Evolutionary conservation across 2,329 filamentous ascomycete species (phyloP), one percentile per base, ranked within the genome.

Genomic region (Teratosphaeria epicoccoides): DNA sequence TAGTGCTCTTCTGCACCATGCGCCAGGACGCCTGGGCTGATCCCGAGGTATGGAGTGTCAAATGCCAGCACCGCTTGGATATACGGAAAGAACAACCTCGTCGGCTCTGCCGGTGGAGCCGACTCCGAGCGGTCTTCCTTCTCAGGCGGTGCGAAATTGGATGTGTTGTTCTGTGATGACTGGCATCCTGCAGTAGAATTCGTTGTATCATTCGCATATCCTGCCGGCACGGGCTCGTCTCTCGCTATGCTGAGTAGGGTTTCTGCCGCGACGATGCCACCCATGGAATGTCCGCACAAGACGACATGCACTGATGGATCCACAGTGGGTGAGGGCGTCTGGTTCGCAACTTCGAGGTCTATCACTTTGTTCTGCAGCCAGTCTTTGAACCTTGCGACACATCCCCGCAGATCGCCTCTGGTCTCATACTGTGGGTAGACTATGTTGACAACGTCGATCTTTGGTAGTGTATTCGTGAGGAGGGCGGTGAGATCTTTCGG

Each of bases 251-350:
- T 78, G 60, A 96, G 80, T 56, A 91, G 76, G 12, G 88, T 85
- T 66, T 97, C 93, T 28, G 89, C 91, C 10, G 88, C 91, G 46
- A 97, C 89, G 62, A 97, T 96, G 61, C 93, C 93, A 86, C 82
- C 66, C 81, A 84, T 96, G 7, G 85, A 90, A 68, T 96, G 90
- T 23, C 90, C 90, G 52, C 94, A 74, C 14, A 96, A 78, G 46
- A 95, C 78, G 24, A 86, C 85, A 63, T 83, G 84, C 20, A 95
- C 88, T 0, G 85, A 88, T 4, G 89, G 88, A 55, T 94, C 88
- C 57, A 95, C 78, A 0, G 87, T 95, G 0, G 90, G 90, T 4
- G 85, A 90, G 1, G 87, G 80, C 0, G 88, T 91, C 45, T 78
- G 77, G 59, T 87, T 85, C 24, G 79, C 82, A 52, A 96, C 90